Percentiles rank a stretch among this genome's conserved stretches.
phyloP scores from a whole-genome alignment of 805 yeast genomes.

The Candida multigemmis region DNA sequence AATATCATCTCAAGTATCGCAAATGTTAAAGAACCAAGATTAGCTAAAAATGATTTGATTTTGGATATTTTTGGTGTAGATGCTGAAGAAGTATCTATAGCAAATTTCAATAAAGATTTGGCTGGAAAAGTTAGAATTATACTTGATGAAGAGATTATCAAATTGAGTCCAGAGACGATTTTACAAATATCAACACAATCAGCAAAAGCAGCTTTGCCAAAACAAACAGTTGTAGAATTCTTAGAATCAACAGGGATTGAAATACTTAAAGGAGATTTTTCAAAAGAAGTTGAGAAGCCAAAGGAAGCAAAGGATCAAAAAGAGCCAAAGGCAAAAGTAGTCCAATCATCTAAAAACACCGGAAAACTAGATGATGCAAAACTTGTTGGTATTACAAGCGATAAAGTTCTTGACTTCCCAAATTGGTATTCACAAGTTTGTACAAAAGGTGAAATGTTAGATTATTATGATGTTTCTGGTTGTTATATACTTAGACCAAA shows the following conservation, averaged over 20 bases:
- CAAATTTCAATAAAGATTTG: conserved; percentile 32
- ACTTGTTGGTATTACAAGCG: conserved; percentile 91
- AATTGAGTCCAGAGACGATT: conserved; percentile 23
- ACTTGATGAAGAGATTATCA: conserved; percentile 42
- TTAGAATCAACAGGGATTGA: conserved; percentile 44
- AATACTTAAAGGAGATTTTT: conserved; percentile 45
- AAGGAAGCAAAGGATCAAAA: conserved; percentile 31
- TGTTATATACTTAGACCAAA: conserved; percentile 97
- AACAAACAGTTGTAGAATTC: conserved; percentile 36
- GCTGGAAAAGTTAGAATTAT: conserved; percentile 55
- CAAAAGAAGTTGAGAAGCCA: conserved; percentile 33
- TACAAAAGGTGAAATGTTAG: conserved; percentile 96
- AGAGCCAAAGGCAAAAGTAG: conserved; percentile 14
- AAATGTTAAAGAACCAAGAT: conserved; percentile 73
- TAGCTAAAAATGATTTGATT: conserved; percentile 77
- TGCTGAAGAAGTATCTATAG: conserved; percentile 57
- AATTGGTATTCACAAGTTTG: conserved; percentile 96
- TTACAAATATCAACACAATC: conserved; percentile 43
- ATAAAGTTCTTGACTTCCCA: conserved; percentile 85
- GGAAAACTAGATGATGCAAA: conserved; percentile 75
- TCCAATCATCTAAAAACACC: conserved; percentile 18
- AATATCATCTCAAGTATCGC: conserved; percentile 57
- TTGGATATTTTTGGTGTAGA: conserved; percentile 48
- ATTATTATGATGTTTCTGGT: conserved; percentile 97
- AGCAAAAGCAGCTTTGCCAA: conserved; percentile 42